phyloP scores from a whole-genome alignment of 495 filamentous ascomycete species.

The Daldinia grandis region DNA sequence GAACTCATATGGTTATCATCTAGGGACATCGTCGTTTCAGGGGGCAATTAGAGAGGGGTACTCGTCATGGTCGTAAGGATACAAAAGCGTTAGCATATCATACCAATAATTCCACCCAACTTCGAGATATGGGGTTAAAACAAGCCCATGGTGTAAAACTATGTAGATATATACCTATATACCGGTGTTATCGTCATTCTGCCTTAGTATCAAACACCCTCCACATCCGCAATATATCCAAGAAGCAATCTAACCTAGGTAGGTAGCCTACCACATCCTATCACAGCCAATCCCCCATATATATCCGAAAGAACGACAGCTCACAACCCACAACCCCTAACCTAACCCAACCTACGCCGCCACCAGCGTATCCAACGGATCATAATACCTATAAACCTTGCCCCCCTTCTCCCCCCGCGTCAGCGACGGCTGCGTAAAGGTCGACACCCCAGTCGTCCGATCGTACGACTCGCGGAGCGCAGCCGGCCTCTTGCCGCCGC shows the following conservation, averaged over 20 bases:
- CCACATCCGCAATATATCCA: not conserved
- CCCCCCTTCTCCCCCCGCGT: constrained; percentile 54
- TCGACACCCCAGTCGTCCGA: constrained; percentile 57
- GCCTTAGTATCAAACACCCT: not conserved
- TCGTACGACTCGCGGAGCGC: constrained; percentile 61
- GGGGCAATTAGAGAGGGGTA: too few relatives aligned
- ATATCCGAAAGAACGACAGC: not conserved
- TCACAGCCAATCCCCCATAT: not conserved
- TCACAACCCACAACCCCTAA: not conserved
- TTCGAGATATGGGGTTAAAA: not conserved
- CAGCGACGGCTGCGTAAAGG: constrained; percentile 62
- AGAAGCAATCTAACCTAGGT: not conserved
- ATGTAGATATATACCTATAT: not conserved
- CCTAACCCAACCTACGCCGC: not conserved
- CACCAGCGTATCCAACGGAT: constrained; percentile 50
- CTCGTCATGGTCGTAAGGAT: too few relatives aligned
- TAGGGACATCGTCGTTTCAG: too few relatives aligned
- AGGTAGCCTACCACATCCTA: not conserved
- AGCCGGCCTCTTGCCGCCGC: constrained; percentile 67
- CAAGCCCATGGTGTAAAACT: not conserved
- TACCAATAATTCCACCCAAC: not conserved
- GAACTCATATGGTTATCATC: too few relatives aligned
- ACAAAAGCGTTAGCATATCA: too few relatives aligned
- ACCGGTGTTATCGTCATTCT: not conserved
- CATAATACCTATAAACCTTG: constrained; percentile 64